Percentiles rank a stretch among this genome's conserved stretches.
These are phyloP conservation scores for Rhododendron williamsianum DNA, from an alignment of 148 eudicot species.

Conservation along the genomic window DNA sequence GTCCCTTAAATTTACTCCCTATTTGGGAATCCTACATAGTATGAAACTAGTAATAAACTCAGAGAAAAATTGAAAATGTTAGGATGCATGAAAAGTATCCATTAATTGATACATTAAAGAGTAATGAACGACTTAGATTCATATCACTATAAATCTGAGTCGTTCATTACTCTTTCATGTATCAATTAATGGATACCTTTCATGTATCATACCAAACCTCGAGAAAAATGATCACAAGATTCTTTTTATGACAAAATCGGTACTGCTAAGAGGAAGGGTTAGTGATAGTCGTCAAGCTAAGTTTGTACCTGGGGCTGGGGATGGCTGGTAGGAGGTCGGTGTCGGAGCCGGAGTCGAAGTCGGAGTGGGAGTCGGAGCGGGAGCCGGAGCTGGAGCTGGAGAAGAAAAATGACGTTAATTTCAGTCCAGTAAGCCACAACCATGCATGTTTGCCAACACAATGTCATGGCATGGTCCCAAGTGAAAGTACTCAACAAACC, in stretches of 20 bases:
- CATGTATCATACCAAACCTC: no score
- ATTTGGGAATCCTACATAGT: no score
- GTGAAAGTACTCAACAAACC: neutral
- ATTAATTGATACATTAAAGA: no score
- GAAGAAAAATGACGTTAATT: neutral
- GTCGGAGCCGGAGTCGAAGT: neutral
- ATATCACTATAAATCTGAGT: no score
- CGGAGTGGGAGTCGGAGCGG: neutral
- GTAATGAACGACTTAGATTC: no score
- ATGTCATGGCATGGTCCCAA: neutral
- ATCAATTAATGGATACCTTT: no score
- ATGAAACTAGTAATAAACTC: no score
- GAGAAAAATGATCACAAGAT: neutral
- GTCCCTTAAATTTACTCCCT: no score
- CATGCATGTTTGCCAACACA: neutral
- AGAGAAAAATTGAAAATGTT: neutral
- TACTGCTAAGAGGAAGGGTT: neutral
- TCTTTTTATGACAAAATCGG: neutral
- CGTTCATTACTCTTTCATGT: no score
- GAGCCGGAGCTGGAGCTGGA: constrained; percentile 6
- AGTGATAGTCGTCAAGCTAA: no score
- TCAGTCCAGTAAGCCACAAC: neutral
- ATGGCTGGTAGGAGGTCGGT: neutral
- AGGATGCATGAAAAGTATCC: no score
- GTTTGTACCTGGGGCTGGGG: constrained; percentile 29